Evolutionary conservation across 805 yeast genomes (phyloP).

Genomic region (Kodamaea hsintzibuensis): DNA sequence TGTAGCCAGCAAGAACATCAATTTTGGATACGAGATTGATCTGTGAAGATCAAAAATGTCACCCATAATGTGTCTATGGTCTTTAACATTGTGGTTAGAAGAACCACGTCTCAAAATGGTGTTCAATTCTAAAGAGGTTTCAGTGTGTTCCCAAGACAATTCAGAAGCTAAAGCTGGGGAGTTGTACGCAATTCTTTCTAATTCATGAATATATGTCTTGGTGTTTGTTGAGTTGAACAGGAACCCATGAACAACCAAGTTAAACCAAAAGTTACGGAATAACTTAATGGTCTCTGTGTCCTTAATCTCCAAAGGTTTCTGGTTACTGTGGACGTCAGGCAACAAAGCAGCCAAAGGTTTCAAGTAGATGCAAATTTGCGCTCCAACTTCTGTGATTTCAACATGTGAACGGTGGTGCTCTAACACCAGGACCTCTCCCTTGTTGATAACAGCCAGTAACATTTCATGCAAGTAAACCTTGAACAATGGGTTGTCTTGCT

Average conservation of each 20-base stretch:
- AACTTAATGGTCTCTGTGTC: constrained; percentile 55
- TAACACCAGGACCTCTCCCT: constrained; percentile 74
- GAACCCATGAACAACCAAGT: constrained; percentile 88
- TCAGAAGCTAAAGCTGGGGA: constrained; percentile 44
- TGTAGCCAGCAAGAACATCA: constrained; percentile 86
- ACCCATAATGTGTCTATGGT: constrained; percentile 65
- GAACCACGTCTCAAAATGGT: constrained; percentile 89
- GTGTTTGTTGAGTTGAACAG: constrained; percentile 58
- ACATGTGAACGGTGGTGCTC: constrained; percentile 80
- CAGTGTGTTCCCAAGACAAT: constrained; percentile 61
- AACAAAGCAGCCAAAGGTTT: constrained; percentile 74
- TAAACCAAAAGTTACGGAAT: constrained; percentile 92
- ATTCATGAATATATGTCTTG: constrained; percentile 44
- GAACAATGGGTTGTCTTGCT: constrained; percentile 44
- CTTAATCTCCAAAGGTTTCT: constrained; percentile 41
- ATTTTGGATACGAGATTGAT: constrained; percentile 65
- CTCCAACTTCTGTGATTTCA: constrained; percentile 70
- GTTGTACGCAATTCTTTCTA: constrained; percentile 75
- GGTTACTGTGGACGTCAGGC: constrained; percentile 51
- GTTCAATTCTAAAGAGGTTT: constrained; percentile 88
- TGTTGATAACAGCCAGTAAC: constrained; percentile 63
- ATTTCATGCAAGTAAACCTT: constrained; percentile 63
- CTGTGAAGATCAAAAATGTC: constrained; percentile 52
- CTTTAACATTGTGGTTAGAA: constrained; percentile 74
- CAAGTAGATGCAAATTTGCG: constrained; percentile 61